A percentile compares a stretch with the other conserved stretches of the same genome.
Conservation (phyloP, 345 rosid genomes). For the Pistacia integerrima region DNA sequence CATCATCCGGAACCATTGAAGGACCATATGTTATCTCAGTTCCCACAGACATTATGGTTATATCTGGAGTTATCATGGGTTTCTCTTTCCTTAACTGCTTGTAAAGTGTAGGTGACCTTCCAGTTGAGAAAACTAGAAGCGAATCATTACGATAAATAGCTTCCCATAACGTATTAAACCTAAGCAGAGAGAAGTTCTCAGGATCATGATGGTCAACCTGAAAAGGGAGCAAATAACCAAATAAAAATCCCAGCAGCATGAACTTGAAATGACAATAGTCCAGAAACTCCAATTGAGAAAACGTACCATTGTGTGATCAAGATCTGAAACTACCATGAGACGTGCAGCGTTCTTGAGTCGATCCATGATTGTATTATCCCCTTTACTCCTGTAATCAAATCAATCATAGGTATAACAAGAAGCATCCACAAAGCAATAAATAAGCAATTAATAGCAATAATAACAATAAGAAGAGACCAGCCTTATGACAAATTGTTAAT, state of each 20-base stretch:
- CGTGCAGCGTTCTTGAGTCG: constrained; percentile 68
- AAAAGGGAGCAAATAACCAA: constrained; percentile 17
- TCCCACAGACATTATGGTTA: constrained; percentile 96
- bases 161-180: constrained; percentile 95
- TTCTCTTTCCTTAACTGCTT: constrained; percentile 74
- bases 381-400: constrained; percentile 15
- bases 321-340: constrained; percentile 94
- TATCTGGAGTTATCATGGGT: constrained; percentile 93
- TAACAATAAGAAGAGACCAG: neutral
- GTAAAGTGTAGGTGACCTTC: constrained; percentile 89
- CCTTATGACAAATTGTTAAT: neutral
- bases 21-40: constrained; percentile 95
- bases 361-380: constrained; percentile 52
- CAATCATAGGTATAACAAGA: neutral
- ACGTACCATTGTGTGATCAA: constrained; percentile 91
- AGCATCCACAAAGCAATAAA: neutral
- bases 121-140: constrained; percentile 89
- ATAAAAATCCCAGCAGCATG: constrained; percentile 6
- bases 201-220: constrained; percentile 96
- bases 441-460: neutral
- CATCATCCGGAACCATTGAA: constrained; percentile 85
- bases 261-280: constrained; percentile 12
- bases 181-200: constrained; percentile 75
- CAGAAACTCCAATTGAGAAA: constrained; percentile 18
- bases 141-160: constrained; percentile 75